Base-by-base conservation (phyloP, 1,139 yeast species). In the Lodderomyces beijingensis region DNA sequence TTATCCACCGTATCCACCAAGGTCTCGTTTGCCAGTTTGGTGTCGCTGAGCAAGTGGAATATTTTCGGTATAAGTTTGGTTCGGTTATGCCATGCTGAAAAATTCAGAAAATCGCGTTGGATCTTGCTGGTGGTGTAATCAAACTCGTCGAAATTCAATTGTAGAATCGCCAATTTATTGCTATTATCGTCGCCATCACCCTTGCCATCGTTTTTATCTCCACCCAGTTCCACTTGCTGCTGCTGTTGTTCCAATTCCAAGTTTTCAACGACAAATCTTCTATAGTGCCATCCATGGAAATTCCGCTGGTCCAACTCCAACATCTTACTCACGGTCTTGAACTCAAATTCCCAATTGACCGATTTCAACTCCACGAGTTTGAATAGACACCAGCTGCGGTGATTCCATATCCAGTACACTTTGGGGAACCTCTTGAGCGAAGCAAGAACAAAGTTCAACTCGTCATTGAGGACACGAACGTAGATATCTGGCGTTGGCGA, bases 341-440 rank as follows among this genome's bases (percentile, higher is more conserved):
- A 59, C 50, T 91, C 98, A 30, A 55, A 58, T 10, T 65, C 53
- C 94, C 95, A 88, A 36, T 81, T 62, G 6, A 70, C 72, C 29
- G 36, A 39, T 4, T 74, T 70, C 4, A 51, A 38, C 1, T 51
- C 48, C 4, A 81, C 77, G 31, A 77, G 62, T 38, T 68, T 63
- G 34, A 71, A 66, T 26, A 91, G 59, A 33, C 86, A 74, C 98
- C 98, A 91, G 14, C 74, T 61, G 20, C 99, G 69, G 54, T 91
- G 97, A 49, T 82, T 84, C 96, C 97, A 91, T 13, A 91, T 80
- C 96, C 97, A 89, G 53, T 91, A 91, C 24, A 89, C 85, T 53
- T 91, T 91, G 2, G 99, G 98, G 44, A 60, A 80, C 37, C 69
- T 57, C 38, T 74, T 74, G 47, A 91, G 60, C 43, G 78, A 71